Base-by-base conservation (phyloP, 306 rosid species). In the Casuarina equisetifolia region DNA sequence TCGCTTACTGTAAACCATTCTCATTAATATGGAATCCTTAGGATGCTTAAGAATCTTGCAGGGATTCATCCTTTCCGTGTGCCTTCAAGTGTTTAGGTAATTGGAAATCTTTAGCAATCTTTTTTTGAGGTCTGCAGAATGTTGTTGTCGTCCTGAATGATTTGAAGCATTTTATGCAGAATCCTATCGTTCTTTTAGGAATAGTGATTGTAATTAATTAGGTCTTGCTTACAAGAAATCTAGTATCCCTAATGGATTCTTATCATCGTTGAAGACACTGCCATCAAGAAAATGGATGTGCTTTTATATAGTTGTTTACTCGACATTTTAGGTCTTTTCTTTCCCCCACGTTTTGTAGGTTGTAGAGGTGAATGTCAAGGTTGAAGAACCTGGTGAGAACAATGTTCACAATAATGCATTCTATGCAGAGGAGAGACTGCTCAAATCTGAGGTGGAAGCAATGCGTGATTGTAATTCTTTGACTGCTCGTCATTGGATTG, bases 401-500 rank as follows among this genome's bases (percentile, higher is more conserved):
- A 92, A 92, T 52, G 89, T 89, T 70, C 96, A 92, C 79, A 89
- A 78, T 59, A 92, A 89, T 69, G 96, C 96, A 51, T 92, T 92
- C 79, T 90, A 87, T 81, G 96, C 93, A 4, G 91, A 92, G 79
- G 93, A 92, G 86, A 90, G 89, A 40, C 83, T 85, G 74, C 92
- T 92, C n/a, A 86, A 73, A 79, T 86, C 90, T 71, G 97, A 92
- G 78, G 79, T 59, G 80, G 88, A 90, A 84, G 97, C 97, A 58
- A 89, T 82, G 90, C 89, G 96, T 74, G 96, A 90, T 79, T 92
- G 93, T 84, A 89, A 88, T 78, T 93, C 93, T 71, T 83, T 85
- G 79, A 76, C 91, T 40, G 93, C 96, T 76, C 91, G 97, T 58
- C 97, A 92, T 75, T 92, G 97, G 97, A 90, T 92, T 80, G 96